Conservation (phyloP, 192 early-diverging fungal species). For the Rhizophlyctis rosea region DNA sequence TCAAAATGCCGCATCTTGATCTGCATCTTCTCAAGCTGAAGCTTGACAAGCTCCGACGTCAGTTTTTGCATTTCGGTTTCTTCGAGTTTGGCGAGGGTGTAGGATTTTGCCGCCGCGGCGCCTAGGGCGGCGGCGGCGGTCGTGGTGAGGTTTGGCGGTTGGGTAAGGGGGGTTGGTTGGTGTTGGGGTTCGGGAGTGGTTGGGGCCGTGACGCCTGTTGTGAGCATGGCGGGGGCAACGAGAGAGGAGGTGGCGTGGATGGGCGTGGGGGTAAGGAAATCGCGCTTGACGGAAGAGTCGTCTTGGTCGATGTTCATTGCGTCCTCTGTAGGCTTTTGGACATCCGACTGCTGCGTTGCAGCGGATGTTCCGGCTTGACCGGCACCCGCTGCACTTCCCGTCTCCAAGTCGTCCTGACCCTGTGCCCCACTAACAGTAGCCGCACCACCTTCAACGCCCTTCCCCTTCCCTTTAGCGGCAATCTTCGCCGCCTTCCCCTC, state of each 20-base stretch:
- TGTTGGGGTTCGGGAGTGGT: conserved; percentile 4
- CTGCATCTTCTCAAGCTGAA: conserved; percentile 86
- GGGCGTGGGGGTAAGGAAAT: neutral
- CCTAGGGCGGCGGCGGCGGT: conserved; percentile 86
- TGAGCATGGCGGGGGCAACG: neutral
- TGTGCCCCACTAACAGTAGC: conserved; percentile 23
- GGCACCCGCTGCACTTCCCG: conserved; percentile 8
- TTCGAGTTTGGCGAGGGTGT: conserved; percentile 74
- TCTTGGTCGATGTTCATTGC: neutral
- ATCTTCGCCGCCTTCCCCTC: conserved; percentile 5
- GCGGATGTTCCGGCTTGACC: conserved; percentile 19
- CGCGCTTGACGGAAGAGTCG: too few species aligned
- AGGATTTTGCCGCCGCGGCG: conserved; percentile 88
- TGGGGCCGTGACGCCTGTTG: neutral
- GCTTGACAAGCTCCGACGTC: conserved; percentile 77
- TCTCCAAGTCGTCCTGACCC: conserved; percentile 10
- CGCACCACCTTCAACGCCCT: conserved; percentile 6
- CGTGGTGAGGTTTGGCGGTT: conserved; percentile 54
- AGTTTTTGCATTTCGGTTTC: conserved; percentile 82
- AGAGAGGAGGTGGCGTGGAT: too few species aligned
- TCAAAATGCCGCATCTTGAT: conserved; percentile 93
- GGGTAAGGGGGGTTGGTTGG: neutral
- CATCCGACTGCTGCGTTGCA: conserved; percentile 13
- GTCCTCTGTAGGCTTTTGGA: neutral
- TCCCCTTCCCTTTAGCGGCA: neutral